A percentile compares a stretch with the other conserved stretches of the same genome.
Evolutionary conservation across 116 monocot genomes (phyloP).

Genomic region (Dioscorea cayenensis): DNA sequence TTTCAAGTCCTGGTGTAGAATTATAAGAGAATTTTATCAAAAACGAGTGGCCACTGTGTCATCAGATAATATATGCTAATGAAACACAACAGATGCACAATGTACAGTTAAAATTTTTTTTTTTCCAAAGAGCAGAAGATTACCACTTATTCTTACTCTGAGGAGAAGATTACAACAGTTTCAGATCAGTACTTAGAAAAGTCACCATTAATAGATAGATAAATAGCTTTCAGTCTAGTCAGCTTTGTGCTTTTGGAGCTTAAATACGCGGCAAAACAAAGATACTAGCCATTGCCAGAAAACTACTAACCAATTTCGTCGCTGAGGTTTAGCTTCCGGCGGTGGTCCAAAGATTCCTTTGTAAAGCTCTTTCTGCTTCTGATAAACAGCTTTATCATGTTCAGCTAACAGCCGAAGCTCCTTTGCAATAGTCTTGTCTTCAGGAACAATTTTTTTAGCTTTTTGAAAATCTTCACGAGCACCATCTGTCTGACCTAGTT

Average conservation of each 20-base stretch:
- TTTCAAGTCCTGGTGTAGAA: too few relatives aligned
- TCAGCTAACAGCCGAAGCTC: conserved; percentile 64
- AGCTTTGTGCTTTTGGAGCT: conserved; percentile 31
- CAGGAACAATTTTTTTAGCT: conserved; percentile 57
- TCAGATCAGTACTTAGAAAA: too few relatives aligned
- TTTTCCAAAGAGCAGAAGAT: background rate
- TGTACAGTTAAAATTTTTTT: background rate
- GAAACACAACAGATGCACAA: background rate
- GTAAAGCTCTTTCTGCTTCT: conserved; percentile 93
- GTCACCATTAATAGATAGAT: too few relatives aligned
- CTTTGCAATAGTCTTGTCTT: conserved; percentile 60
- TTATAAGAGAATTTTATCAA: too few relatives aligned
- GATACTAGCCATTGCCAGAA: conserved; percentile 68
- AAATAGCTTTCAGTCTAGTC: conserved; percentile 24
- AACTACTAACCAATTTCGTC: conserved; percentile 22
- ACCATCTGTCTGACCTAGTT: conserved; percentile 84
- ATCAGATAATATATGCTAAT: too few relatives aligned
- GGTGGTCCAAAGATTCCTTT: conserved; percentile 87
- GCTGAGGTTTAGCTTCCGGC: conserved; percentile 53
- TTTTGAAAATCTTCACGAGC: conserved; percentile 81
- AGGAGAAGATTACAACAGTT: background rate
- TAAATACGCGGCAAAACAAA: conserved; percentile 41
- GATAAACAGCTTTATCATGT: conserved; percentile 87
- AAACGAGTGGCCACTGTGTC: too few relatives aligned
- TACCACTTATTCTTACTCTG: background rate